phyloP scores from a whole-genome alignment of 345 rosid genomes.

The Acer saccharum region DNA sequence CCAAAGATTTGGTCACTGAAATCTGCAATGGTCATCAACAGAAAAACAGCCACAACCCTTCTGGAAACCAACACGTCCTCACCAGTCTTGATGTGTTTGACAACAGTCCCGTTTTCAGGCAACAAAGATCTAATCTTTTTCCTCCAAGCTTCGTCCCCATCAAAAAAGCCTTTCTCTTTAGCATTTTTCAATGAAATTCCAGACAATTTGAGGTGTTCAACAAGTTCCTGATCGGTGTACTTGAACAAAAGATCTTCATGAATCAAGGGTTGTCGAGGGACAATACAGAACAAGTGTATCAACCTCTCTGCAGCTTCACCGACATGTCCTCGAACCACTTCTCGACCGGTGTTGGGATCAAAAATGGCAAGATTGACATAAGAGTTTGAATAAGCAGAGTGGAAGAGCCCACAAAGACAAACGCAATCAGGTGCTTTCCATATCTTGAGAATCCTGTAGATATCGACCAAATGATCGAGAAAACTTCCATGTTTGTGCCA shows the following conservation, averaged over 20 bases:
- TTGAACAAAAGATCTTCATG: slow-evolving; percentile 81
- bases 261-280: slow-evolving; percentile 81
- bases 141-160: slow-evolving; percentile 77
- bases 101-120: slow-evolving; percentile 58
- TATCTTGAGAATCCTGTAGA: slow-evolving; percentile 75
- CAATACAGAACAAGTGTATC: slow-evolving; percentile 81
- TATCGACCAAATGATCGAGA: slow-evolving; percentile 77
- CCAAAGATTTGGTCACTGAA: slow-evolving; percentile 88
- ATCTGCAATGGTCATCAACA: slow-evolving; percentile 88
- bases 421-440: slow-evolving; percentile 83
- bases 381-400: slow-evolving; percentile 95
- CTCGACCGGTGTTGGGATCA: slow-evolving; percentile 82
- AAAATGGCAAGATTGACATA: slow-evolving; percentile 91
- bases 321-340: slow-evolving; percentile 75
- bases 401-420: slow-evolving; percentile 92
- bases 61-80: slow-evolving; percentile 67
- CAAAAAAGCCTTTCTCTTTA: slow-evolving; percentile 56
- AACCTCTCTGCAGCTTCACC: slow-evolving; percentile 83
- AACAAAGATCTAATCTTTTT: slow-evolving; percentile 59
- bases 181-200: slow-evolving; percentile 60
- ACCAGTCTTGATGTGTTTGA: slow-evolving; percentile 79
- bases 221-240: slow-evolving; percentile 71
- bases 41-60: slow-evolving; percentile 66
- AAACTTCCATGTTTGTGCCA: slow-evolving; percentile 99
- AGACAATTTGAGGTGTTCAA: slow-evolving; percentile 59